Conservation (phyloP, 192 early-diverging fungal species). For the Kappamyces sp. region DNA sequence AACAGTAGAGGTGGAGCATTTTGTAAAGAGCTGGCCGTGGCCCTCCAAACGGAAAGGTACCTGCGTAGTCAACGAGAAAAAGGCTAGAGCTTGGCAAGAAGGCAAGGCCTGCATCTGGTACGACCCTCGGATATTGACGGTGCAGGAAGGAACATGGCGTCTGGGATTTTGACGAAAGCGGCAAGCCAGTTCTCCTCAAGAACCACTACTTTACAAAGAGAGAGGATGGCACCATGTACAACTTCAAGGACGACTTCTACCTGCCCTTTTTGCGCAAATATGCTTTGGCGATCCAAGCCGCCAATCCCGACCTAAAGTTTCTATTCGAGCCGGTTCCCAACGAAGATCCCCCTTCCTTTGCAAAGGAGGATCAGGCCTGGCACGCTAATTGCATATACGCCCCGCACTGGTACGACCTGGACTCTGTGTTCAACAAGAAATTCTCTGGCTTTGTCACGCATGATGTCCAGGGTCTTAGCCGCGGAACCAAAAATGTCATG, state of each 20-base stretch:
- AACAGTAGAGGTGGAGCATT: conserved; percentile 64
- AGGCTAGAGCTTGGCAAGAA: conserved; percentile 56
- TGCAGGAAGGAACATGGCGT: conserved; percentile 63
- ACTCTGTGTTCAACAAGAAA: conserved; percentile 59
- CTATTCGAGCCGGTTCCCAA: conserved; percentile 84
- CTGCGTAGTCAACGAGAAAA: conserved; percentile 51
- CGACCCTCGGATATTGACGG: neutral
- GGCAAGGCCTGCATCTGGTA: conserved; percentile 66
- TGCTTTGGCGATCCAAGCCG: conserved; percentile 54
- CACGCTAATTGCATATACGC: conserved; percentile 63
- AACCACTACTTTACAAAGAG: conserved; percentile 64
- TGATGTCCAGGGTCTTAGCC: conserved; percentile 70
- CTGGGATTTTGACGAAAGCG: conserved; percentile 53
- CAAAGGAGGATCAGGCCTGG: conserved; percentile 21
- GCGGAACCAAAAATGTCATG: conserved; percentile 54
- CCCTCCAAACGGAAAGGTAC: conserved; percentile 55
- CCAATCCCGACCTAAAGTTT: conserved; percentile 43
- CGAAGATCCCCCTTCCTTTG: conserved; percentile 47
- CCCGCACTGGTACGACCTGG: conserved; percentile 86
- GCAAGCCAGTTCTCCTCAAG: conserved; percentile 44
- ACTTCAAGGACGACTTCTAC: conserved; percentile 69
- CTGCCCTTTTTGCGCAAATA: conserved; percentile 66
- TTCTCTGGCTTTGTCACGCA: conserved; percentile 72
- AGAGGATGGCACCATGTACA: conserved; percentile 41
- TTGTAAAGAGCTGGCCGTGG: conserved; percentile 70